These are phyloP conservation scores for Penicillium pulvis DNA, from an alignment of 495 filamentous ascomycete species.

Conservation along the genomic window DNA sequence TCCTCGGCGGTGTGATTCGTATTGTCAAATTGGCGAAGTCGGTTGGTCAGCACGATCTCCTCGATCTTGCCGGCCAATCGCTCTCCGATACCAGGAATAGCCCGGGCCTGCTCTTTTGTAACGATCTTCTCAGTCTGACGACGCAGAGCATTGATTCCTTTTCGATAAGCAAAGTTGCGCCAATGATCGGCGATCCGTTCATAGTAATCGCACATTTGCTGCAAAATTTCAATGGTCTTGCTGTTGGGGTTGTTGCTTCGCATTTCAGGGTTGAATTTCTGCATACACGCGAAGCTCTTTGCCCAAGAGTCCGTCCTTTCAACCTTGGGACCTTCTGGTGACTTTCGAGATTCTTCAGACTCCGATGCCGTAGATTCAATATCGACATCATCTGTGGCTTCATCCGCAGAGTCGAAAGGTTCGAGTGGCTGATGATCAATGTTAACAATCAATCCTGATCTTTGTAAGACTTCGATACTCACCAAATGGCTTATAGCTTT, in stretches of 20 bases:
- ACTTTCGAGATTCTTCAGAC: slow-evolving; percentile 31
- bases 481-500: slow-evolving; percentile 57
- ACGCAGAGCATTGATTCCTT: slow-evolving; percentile 71
- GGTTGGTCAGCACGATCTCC: slow-evolving; percentile 80
- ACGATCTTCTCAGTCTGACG: slow-evolving; percentile 66
- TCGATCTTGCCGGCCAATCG: slow-evolving; percentile 87
- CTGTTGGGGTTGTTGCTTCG: slow-evolving; percentile 62
- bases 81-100: slow-evolving; percentile 70
- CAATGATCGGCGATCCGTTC: slow-evolving; percentile 74
- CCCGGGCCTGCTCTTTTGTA: slow-evolving; percentile 67
- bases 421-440: slow-evolving; percentile 43
- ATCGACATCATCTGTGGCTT: slow-evolving; percentile 17
- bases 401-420: slow-evolving; percentile 29
- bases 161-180: slow-evolving; percentile 77
- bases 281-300: slow-evolving; percentile 69
- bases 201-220: slow-evolving; percentile 85
- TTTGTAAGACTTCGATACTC: slow-evolving; percentile 15
- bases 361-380: slow-evolving; percentile 23
- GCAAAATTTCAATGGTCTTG: slow-evolving; percentile 74
- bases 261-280: slow-evolving; percentile 50
- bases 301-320: slow-evolving; percentile 39
- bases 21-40: slow-evolving; percentile 71
- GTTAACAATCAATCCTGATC: slow-evolving; percentile 2
- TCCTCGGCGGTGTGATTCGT: slow-evolving; percentile 66
- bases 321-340: slow-evolving; percentile 11